These are phyloP conservation scores for Stephanodiscus triporus DNA, from an alignment of 108 stramenopile genomes.

Conservation along the genomic window DNA sequence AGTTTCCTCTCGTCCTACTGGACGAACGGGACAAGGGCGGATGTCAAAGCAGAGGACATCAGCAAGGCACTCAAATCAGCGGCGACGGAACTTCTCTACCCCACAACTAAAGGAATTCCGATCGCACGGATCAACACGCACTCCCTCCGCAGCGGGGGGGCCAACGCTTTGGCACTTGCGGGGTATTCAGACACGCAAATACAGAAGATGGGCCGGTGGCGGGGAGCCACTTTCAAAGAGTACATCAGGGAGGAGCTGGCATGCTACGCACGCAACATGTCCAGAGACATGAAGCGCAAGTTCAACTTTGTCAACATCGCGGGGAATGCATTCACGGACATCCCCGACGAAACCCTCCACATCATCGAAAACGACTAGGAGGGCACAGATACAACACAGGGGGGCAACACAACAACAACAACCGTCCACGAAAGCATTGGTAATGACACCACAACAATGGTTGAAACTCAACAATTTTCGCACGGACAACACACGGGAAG, in stretches of 20 bases:
- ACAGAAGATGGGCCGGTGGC: slow-evolving; percentile 8
- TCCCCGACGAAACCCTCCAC: not conserved
- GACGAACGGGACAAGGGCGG: not conserved
- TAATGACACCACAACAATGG: not conserved
- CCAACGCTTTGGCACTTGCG: not conserved
- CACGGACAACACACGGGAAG: not conserved
- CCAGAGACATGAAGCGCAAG: not conserved
- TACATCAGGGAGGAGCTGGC: slow-evolving; percentile 1
- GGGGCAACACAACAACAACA: not conserved
- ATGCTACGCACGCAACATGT: slow-evolving; percentile 1
- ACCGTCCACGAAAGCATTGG: not conserved
- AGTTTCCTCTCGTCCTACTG: too few relatives aligned
- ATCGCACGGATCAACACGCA: slow-evolving; percentile 11
- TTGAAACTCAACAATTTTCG: not conserved
- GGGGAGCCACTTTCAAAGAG: slow-evolving; percentile 1
- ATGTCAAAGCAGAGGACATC: slow-evolving; percentile 5
- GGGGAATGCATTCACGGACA: not conserved
- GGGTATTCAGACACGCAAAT: slow-evolving; percentile 4
- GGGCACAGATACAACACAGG: not conserved
- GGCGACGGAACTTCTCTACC: not conserved
- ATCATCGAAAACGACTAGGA: too few relatives aligned
- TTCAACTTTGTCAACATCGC: slow-evolving; percentile 5
- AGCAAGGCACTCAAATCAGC: slow-evolving; percentile 5
- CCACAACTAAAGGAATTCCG: not conserved
- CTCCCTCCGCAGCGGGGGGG: slow-evolving; percentile 13